Evolutionary conservation across 2,329 filamentous ascomycete genomes (phyloP).

Genomic region (Plectosphaerella cucumerina): DNA sequence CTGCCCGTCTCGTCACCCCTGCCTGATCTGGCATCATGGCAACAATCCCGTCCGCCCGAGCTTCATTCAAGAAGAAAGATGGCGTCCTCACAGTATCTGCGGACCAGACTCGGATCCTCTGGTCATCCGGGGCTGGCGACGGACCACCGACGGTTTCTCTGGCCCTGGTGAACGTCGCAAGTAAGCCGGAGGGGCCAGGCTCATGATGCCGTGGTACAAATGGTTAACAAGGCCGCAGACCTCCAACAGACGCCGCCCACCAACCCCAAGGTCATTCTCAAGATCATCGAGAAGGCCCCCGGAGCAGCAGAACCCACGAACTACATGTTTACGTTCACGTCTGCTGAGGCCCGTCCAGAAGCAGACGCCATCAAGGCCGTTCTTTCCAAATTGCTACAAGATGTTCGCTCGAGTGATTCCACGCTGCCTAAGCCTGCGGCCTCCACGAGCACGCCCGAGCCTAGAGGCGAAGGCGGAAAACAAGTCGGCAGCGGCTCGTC

Average conservation of each 20-base stretch:
- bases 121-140: constrained; percentile 66
- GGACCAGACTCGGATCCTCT: constrained; percentile 72
- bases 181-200: constrained; percentile 43
- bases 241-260: constrained; percentile 90
- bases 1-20: no score
- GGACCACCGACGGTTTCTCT: constrained; percentile 66
- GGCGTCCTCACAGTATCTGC: constrained; percentile 72
- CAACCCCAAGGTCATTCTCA: constrained; percentile 89
- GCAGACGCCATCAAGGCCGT: constrained; percentile 81
- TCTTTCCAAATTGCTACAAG: constrained; percentile 72
- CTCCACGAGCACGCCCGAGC: constrained; percentile 22
- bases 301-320: constrained; percentile 57
- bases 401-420: constrained; percentile 54
- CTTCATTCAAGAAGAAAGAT: constrained; percentile 94
- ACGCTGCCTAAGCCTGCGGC: constrained; percentile 44
- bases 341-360: constrained; percentile 71
- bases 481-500: constrained; percentile 48
- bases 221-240: constrained; percentile 51
- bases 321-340: constrained; percentile 89
- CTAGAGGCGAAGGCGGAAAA: constrained; percentile 18
- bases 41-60: constrained; percentile 56
- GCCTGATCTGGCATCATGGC: constrained; percentile 37
- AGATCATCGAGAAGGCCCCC: constrained; percentile 73
- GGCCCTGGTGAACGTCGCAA: constrained; percentile 72
- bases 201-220: no score